Evolutionary conservation across 177 flowering plant species (phyloP).

Genomic region (Vitis hybrid): DNA sequence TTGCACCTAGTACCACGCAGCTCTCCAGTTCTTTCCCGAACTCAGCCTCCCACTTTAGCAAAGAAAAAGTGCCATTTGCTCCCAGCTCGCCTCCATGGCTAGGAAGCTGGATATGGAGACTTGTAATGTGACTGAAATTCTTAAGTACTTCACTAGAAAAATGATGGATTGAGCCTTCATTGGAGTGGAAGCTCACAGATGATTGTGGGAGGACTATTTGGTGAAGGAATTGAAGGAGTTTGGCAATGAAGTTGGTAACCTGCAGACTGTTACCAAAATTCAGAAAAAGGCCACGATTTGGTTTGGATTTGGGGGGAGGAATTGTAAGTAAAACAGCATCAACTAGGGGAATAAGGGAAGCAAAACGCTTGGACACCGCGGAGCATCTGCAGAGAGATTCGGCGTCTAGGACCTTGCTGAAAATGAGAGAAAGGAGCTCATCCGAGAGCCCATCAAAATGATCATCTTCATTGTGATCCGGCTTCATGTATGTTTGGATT

Average conservation of each 20-base stretch:
- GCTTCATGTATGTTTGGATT: too few species aligned
- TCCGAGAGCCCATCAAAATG: slow-evolving; percentile 51
- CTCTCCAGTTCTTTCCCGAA: slow-evolving; percentile 31
- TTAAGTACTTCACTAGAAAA: slow-evolving; percentile 21
- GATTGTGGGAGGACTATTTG: slow-evolving; percentile 1
- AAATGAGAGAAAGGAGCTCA: slow-evolving; percentile 43
- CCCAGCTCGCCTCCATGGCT: slow-evolving; percentile 14
- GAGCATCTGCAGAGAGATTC: slow-evolving; percentile 48
- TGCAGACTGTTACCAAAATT: background rate
- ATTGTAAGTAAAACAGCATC: slow-evolving; percentile 21
- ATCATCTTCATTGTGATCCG: slow-evolving; percentile 18
- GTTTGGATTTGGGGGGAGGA: slow-evolving; percentile 9
- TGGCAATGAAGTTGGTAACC: slow-evolving; percentile 8
- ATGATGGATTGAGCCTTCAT: background rate
- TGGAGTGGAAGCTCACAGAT: background rate
- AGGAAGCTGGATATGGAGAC: slow-evolving; percentile 30
- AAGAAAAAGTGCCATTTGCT: background rate
- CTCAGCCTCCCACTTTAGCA: slow-evolving; percentile 42
- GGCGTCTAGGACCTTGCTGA: slow-evolving; percentile 48
- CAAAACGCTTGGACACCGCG: slow-evolving; percentile 46
- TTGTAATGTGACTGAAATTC: slow-evolving; percentile 17
- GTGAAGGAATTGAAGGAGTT: slow-evolving; percentile 20
- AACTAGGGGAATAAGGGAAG: slow-evolving; percentile 40
- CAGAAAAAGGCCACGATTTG: background rate
- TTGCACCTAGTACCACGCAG: slow-evolving; percentile 40